Evolutionary conservation across 2,329 filamentous ascomycete genomes (phyloP).

Genomic region (Rhynchosporium secalis): DNA sequence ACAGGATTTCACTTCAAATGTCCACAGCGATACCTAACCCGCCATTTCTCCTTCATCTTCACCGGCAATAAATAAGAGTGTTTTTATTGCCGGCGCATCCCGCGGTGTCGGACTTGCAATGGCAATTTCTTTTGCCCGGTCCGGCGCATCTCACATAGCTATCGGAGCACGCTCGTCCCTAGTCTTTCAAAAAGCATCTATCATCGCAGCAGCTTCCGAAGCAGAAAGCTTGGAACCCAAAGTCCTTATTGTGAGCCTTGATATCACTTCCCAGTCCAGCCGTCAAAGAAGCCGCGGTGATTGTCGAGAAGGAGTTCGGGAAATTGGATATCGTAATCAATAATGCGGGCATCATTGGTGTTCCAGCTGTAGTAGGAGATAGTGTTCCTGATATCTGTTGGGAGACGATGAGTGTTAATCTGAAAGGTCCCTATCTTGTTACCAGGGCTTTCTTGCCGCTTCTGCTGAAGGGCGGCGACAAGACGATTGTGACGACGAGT

Average conservation of each 20-base stretch:
- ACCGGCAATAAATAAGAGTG: constrained; percentile 40
- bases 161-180: constrained; percentile 52
- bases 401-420: constrained; percentile 49
- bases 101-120: constrained; percentile 56
- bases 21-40: constrained; percentile 53
- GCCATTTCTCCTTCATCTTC: constrained; percentile 47
- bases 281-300: constrained; percentile 38
- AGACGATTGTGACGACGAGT: constrained; percentile 50
- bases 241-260: constrained; percentile 45
- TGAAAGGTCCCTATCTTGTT: constrained; percentile 49
- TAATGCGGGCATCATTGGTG: constrained; percentile 46
- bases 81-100: constrained; percentile 57
- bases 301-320: constrained; percentile 38
- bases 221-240: constrained; percentile 41
- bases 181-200: constrained; percentile 37
- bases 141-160: constrained; percentile 53
- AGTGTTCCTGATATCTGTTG: constrained; percentile 42
- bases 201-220: constrained; percentile 41
- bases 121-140: constrained; percentile 56
- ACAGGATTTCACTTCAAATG: constrained; percentile 18
- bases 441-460: constrained; percentile 46
- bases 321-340: constrained; percentile 46
- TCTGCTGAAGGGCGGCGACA: constrained; percentile 36
- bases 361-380: constrained; percentile 18
- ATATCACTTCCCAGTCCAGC: constrained; percentile 42